Evolutionary conservation across 2,329 filamentous ascomycete genomes (phyloP).

Genomic region (Curvularia eragrostidis): DNA sequence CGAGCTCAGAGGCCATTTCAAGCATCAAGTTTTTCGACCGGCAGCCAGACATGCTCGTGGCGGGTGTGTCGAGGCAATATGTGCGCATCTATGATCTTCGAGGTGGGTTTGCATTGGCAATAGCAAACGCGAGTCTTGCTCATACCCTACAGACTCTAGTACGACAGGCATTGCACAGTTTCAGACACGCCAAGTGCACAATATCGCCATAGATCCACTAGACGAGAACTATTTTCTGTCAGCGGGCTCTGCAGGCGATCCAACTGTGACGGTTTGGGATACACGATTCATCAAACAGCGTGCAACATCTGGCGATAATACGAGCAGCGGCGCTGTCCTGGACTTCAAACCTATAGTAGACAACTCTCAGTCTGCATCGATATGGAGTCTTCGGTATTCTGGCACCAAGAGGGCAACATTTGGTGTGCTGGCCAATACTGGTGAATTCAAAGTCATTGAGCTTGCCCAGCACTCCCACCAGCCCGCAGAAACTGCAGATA

Average conservation of each 20-base stretch:
- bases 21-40: slow-evolving; percentile 83
- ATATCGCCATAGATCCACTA: slow-evolving; percentile 76
- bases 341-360: slow-evolving; percentile 64
- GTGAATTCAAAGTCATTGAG: slow-evolving; percentile 65
- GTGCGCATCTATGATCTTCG: slow-evolving; percentile 79
- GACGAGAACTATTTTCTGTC: slow-evolving; percentile 87
- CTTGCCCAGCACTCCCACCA: slow-evolving; percentile 59
- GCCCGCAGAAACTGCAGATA: slow-evolving; percentile 28
- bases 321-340: slow-evolving; percentile 63
- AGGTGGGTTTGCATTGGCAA: slow-evolving; percentile 60
- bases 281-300: slow-evolving; percentile 60
- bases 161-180: slow-evolving; percentile 57
- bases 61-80: slow-evolving; percentile 76
- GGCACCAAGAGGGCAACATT: slow-evolving; percentile 64
- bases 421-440: slow-evolving; percentile 64
- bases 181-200: slow-evolving; percentile 67
- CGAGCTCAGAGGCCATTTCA: slow-evolving; percentile 72
- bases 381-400: slow-evolving; percentile 69
- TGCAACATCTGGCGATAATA: slow-evolving; percentile 53
- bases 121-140: slow-evolving; percentile 13
- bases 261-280: slow-evolving; percentile 80
- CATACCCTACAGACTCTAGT: slow-evolving; percentile 42
- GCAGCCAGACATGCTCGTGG: slow-evolving; percentile 75
- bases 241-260: slow-evolving; percentile 73
- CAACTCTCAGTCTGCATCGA: slow-evolving; percentile 56